Conservation (phyloP, 164 flowering plant genomes). For the Vitis labrusca region DNA sequence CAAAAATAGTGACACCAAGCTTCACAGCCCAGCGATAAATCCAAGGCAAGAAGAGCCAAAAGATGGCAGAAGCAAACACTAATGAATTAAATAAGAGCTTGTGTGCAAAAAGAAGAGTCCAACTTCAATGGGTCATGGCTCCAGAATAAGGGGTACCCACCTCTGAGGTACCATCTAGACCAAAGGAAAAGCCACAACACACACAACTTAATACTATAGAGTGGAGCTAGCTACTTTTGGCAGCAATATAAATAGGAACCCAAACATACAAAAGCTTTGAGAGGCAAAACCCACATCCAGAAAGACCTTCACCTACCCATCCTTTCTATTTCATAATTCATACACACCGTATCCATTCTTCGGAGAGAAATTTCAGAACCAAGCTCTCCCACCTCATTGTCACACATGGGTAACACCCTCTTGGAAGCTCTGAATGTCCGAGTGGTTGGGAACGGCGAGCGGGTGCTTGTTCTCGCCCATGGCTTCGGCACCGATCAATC, state of each 20-base stretch:
- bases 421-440: slow-evolving; percentile 79
- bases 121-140: background rate
- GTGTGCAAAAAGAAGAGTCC: background rate
- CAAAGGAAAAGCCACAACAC: background rate
- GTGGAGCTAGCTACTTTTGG: background rate
- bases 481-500: slow-evolving; percentile 98
- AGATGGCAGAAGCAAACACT: too few relatives aligned
- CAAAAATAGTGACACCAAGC: too few relatives aligned
- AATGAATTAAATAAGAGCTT: too few relatives aligned
- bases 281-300: background rate
- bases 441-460: slow-evolving; percentile 65
- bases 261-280: background rate
- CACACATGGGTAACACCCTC: slow-evolving; percentile 38
- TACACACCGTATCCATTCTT: too few relatives aligned
- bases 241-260: slow-evolving; percentile 3
- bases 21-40: too few relatives aligned
- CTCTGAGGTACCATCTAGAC: too few relatives aligned
- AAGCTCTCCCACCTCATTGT: background rate
- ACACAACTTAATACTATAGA: background rate
- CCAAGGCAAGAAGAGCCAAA: too few relatives aligned
- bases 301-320: background rate
- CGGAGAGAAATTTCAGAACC: background rate
- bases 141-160: too few relatives aligned
- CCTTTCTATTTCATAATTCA: background rate
- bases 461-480: slow-evolving; percentile 70